These are phyloP conservation scores for Podosphaera fusca DNA, from an alignment of 2,329 filamentous ascomycete genomes.

Conservation along the genomic window DNA sequence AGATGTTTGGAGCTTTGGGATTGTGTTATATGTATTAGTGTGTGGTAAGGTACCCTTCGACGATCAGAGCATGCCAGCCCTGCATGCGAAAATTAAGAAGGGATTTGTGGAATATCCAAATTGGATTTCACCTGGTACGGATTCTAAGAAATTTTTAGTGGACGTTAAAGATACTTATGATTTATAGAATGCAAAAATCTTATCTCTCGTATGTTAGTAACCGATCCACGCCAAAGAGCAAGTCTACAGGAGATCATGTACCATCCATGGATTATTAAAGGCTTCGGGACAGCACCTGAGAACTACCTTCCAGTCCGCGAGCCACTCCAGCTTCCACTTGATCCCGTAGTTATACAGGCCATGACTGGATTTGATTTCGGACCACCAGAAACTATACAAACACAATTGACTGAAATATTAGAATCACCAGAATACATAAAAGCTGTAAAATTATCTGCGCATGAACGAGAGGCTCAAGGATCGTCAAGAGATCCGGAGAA, in stretches of 20 bases:
- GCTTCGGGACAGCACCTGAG: constrained; percentile 65
- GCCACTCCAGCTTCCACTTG: constrained; percentile 64
- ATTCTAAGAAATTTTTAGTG: constrained; percentile 4
- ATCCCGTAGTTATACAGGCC: constrained; percentile 60
- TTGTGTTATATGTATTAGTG: constrained; percentile 88
- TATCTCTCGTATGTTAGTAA: constrained; percentile 86
- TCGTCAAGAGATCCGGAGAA: constrained; percentile 44
- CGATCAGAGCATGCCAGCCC: constrained; percentile 94
- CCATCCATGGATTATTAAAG: constrained; percentile 91
- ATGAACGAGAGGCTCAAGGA: constrained; percentile 37
- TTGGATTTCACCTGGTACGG: constrained; percentile 69
- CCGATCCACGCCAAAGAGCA: constrained; percentile 69
- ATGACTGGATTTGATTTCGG: constrained; percentile 99
- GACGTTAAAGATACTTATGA: constrained; percentile 4
- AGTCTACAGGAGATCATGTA: constrained; percentile 79
- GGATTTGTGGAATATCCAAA: constrained; percentile 86
- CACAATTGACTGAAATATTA: constrained; percentile 64
- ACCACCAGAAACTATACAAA: constrained; percentile 56
- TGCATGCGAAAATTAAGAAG: constrained; percentile 98
- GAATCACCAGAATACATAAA: constrained; percentile 87
- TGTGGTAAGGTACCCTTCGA: constrained; percentile 97
- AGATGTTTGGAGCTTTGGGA: constrained; percentile 96
- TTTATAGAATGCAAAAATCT: constrained; percentile 69
- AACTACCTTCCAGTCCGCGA: constrained; percentile 71
- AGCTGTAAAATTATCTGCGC: constrained; percentile 47